Evolutionary conservation across 306 rosid genomes (phyloP), one percentile per base, ranked within the genome.

Genomic region (Vigna radiata): DNA sequence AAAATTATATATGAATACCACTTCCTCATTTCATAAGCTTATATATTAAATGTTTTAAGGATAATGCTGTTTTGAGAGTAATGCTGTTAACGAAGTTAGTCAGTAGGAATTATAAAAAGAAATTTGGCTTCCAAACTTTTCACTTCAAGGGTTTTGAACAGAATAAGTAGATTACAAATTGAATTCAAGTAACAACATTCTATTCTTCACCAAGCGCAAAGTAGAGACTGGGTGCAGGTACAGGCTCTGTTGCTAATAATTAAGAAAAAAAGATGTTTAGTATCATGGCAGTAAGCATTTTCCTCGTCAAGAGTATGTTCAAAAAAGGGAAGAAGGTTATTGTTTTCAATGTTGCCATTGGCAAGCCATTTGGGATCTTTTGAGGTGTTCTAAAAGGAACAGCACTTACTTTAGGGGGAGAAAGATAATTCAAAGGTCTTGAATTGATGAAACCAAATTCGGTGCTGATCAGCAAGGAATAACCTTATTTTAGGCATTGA

Each of bases 401-500:
- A 53, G 13, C 7, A 13, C 59, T 7, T 17, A 50, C 6, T 16
- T 16, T 50, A 12, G 59, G 12, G 25, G 27, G 13, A 7, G 27
- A 18, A 27, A 27, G 31, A 27, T 27, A 27, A 27, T 10, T 21
- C 16, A 55, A 19, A 55, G 33, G 62, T 13, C 7, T 21, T 55
- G 62, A 55, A 55, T 21, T 21, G 62, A 55, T 55, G 62, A 55
- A 55, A 55, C 16, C 62, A 55, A 55, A 55, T 21, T 55, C 62
- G 10, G 41, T 37, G 41, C 41, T 37, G 41, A 37, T 31, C 36
- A 31, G 36, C 6, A 31, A 5, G 36, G 36, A 4, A 0, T 31
- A 31, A 4, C 33, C 33, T 29, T 29, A 29, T 33, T 33, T 33
- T 33, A 33, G 37, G 37, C 37, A 1, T 33, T 33, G 37, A 33